phyloP scores from a whole-genome alignment of 352 stramenopile genomes.

The Pythium guiyangense region DNA sequence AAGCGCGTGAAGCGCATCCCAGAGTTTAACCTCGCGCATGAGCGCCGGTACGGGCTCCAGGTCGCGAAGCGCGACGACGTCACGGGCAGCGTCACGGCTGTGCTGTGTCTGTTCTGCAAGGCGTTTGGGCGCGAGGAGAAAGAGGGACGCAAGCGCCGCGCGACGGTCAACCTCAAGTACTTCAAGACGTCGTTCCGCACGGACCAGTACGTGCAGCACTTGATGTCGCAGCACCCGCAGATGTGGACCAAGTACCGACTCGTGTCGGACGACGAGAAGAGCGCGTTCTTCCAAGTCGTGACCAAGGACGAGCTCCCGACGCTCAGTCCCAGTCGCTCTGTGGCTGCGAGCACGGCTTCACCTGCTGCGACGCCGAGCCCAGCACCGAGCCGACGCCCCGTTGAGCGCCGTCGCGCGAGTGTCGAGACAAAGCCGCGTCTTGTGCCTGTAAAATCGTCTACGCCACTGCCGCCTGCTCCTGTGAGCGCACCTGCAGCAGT shows the following conservation, averaged over 20 bases:
- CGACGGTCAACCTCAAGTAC: constrained; percentile 63
- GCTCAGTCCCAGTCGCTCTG: neutral
- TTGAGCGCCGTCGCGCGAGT: no score
- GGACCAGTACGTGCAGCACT: constrained; percentile 71
- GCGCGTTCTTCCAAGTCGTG: constrained; percentile 36
- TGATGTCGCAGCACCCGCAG: constrained; percentile 43
- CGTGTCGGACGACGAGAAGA: constrained; percentile 35
- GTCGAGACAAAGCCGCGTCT: no score
- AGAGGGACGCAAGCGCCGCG: constrained; percentile 44
- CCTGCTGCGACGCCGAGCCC: neutral
- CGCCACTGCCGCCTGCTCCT: no score
- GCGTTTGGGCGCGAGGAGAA: constrained; percentile 57
- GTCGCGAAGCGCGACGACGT: constrained; percentile 39
- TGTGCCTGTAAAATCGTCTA: no score
- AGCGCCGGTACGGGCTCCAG: constrained; percentile 48
- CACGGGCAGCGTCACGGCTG: constrained; percentile 38
- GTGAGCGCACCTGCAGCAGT: no score
- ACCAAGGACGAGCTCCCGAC: neutral
- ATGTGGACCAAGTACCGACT: constrained; percentile 45
- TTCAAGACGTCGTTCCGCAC: constrained; percentile 62
- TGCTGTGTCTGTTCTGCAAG: constrained; percentile 61
- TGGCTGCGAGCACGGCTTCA: neutral
- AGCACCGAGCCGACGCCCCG: no score
- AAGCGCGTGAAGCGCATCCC: constrained; percentile 26
- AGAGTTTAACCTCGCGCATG: constrained; percentile 21